phyloP scores from a whole-genome alignment of 305 asterid genomes.

The Withania somnifera region DNA sequence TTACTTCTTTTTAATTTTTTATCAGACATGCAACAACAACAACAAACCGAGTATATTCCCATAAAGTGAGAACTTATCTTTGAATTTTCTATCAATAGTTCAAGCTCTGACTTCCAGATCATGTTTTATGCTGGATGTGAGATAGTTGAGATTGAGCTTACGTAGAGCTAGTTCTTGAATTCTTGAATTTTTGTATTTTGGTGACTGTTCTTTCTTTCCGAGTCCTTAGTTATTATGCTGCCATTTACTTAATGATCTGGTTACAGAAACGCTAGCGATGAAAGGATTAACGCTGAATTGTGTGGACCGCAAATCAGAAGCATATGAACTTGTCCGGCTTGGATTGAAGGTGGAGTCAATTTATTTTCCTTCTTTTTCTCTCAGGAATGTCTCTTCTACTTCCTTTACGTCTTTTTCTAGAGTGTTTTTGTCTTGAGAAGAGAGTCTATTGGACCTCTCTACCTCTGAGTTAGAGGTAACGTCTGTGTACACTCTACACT shows the following conservation, averaged over 20 bases:
- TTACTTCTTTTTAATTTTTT: neutral
- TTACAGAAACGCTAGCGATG: constrained; percentile 91
- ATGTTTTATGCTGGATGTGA: neutral
- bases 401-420: too few species aligned
- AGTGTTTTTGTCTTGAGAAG: too few species aligned
- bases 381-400: too few species aligned
- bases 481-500: too few species aligned
- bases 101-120: neutral
- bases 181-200: neutral
- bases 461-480: too few species aligned
- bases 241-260: constrained; percentile 7
- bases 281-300: constrained; percentile 94
- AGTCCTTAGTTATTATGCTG: neutral
- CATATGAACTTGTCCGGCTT: constrained; percentile 91
- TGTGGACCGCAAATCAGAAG: constrained; percentile 97
- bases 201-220: neutral
- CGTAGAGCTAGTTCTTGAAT: neutral
- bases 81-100: neutral
- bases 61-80: neutral
- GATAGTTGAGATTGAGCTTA: neutral
- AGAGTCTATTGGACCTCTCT: too few species aligned
- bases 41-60: too few species aligned
- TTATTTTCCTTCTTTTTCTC: neutral
- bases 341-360: constrained; percentile 54
- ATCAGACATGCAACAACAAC: neutral